Percentiles rank a stretch among this genome's conserved stretches.
phyloP scores from a whole-genome alignment of 306 rosid genomes.

The Oxytropis ochrocephala region DNA sequence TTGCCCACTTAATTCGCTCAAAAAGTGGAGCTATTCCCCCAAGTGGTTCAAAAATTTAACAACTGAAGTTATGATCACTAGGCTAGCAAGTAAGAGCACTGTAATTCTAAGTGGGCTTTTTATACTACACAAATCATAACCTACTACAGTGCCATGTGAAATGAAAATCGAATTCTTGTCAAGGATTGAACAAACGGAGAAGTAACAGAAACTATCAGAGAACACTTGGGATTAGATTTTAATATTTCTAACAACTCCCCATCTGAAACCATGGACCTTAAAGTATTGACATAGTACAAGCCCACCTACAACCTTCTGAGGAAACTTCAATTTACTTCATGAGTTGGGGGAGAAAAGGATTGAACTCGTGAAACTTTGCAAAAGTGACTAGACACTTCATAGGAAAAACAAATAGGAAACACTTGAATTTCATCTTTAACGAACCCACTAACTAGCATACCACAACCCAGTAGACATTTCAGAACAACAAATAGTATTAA shows the following conservation, averaged over 20 bases:
- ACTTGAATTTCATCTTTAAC: not conserved
- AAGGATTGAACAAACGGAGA: not conserved
- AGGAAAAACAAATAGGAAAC: not conserved
- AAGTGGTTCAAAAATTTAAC: not conserved
- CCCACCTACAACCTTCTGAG: not conserved
- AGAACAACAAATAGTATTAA: not conserved
- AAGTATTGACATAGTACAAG: not conserved
- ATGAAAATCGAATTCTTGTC: not conserved
- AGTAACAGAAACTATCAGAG: not conserved
- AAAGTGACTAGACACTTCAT: not conserved
- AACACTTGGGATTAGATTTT: not conserved
- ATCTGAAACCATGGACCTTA: not conserved
- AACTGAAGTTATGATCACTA: not conserved
- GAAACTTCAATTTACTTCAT: not conserved
- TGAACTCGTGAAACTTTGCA: not conserved
- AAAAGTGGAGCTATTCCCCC: not conserved
- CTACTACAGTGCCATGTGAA: not conserved
- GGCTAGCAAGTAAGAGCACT: not conserved
- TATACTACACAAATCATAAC: not conserved
- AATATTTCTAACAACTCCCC: not conserved
- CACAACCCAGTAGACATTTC: not conserved
- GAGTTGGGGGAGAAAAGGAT: not conserved
- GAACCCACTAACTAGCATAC: not conserved
- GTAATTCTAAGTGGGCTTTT: not conserved
- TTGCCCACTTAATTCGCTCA: not conserved